Evolutionary conservation across 768 basidiomycete species (phyloP).

Genomic region (Hygrophoropsis aurantiaca): DNA sequence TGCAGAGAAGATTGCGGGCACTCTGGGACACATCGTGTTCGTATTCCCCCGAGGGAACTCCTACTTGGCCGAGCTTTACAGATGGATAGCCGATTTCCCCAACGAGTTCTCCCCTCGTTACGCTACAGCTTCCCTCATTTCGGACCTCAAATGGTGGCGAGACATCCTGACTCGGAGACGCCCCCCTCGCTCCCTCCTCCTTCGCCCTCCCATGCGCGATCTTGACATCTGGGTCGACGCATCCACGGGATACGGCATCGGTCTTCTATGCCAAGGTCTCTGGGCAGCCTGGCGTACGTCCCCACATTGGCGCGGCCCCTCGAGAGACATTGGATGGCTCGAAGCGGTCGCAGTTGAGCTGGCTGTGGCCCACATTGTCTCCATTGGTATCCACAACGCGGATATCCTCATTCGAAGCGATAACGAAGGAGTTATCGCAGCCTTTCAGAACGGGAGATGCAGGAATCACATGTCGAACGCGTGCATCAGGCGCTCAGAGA

Average conservation of each 20-base stretch:
- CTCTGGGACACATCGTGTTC: constrained; percentile 33
- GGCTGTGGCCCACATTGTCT: background rate
- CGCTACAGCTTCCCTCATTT: constrained; percentile 13
- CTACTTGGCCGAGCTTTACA: constrained; percentile 23
- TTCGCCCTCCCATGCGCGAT: constrained; percentile 4
- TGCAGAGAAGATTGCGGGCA: constrained; percentile 24
- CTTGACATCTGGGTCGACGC: constrained; percentile 34
- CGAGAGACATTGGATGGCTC: constrained; percentile 29
- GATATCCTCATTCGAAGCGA: constrained; percentile 28
- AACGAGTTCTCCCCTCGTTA: background rate
- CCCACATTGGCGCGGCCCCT: constrained; percentile 11
- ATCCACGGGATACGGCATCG: constrained; percentile 41
- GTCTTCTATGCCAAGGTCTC: constrained; percentile 21
- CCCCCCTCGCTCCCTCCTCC: constrained; percentile 12
- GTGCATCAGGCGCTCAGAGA: constrained; percentile 18
- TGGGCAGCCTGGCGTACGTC: constrained; percentile 31
- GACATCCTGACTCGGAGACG: background rate
- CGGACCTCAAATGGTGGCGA: constrained; percentile 36
- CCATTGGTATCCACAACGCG: constrained; percentile 3
- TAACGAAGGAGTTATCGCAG: constrained; percentile 35
- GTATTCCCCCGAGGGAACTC: constrained; percentile 25
- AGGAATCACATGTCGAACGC: constrained; percentile 30
- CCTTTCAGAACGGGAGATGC: constrained; percentile 29
- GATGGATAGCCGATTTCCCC: background rate
- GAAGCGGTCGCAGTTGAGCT: constrained; percentile 21